Evolutionary conservation across 2,329 filamentous ascomycete species (phyloP).

Genomic region (Dryadomyces sulphureus): DNA sequence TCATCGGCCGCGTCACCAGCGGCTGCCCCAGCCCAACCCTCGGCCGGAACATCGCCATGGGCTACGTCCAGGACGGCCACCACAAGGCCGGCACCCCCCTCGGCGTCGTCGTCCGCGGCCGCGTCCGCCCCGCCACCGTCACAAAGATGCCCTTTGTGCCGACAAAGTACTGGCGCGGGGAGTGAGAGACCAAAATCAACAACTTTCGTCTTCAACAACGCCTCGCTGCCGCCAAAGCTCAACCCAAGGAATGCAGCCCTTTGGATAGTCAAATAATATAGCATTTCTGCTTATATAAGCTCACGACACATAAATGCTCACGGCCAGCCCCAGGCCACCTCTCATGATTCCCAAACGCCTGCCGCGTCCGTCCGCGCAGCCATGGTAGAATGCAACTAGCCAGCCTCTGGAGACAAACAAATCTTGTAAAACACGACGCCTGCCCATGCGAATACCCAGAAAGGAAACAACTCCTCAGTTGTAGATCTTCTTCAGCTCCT

Average conservation of each 20-base stretch:
- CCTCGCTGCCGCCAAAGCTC: background rate
- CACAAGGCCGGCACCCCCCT: constrained; percentile 79
- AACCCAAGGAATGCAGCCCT: background rate
- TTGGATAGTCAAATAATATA: background rate
- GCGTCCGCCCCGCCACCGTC: constrained; percentile 58
- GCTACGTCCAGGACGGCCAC: constrained; percentile 65
- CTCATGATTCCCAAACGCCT: background rate
- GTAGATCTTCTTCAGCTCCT: constrained; percentile 40
- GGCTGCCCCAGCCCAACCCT: constrained; percentile 80
- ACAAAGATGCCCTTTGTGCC: constrained; percentile 82
- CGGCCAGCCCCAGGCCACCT: background rate
- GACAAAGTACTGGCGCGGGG: constrained; percentile 55
- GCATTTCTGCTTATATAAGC: background rate
- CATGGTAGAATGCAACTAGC: background rate
- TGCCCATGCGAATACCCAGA: background rate
- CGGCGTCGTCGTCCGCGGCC: constrained; percentile 62
- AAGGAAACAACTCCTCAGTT: background rate
- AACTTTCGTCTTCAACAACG: constrained; percentile 3
- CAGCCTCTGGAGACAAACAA: background rate
- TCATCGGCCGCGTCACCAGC: constrained; percentile 71
- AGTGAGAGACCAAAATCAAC: background rate
- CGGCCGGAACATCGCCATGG: constrained; percentile 91
- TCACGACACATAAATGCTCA: background rate
- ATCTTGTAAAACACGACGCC: background rate
- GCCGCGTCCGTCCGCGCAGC: background rate